Evolutionary conservation across 1,284 basidiomycete genomes (phyloP), one percentile per base, ranked within the genome.

Genomic region (Laetiporus sulphureus): DNA sequence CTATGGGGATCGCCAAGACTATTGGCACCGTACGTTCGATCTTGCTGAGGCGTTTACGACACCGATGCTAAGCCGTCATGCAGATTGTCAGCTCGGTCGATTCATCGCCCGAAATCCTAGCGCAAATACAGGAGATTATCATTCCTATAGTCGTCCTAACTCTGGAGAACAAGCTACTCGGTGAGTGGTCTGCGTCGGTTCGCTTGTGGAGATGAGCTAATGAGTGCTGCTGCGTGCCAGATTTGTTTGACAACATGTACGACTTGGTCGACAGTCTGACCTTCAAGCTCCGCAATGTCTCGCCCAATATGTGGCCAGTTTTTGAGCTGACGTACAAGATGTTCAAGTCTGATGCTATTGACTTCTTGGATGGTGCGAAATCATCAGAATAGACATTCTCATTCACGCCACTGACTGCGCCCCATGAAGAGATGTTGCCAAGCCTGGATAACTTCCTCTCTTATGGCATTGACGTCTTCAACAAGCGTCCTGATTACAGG

Each of bases 401-500:
- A 20, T 36, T 22, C 23, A 22, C 33, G 2, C 25, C 33, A 29
- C 47, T 38, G 29, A 21, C 16, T 15, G n/a, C n/a, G 10, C 13
- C 32, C 21, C 20, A n/a, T 13, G 7, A 54, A 86, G 91, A 95
- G 60, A 93, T 93, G 89, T 72, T 92, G 32, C 86, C 89, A 6
- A 82, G 86, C 3, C 65, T 95, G 42, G 90, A 93, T 68, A 95
- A 95, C 69, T 90, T 91, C 61, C 72, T 95, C 40, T 89, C 86
- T 11, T 94, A 83, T 57, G 91, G 91, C 8, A 71, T 77, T 15
- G 85, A 91, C 11, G 67, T 79, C 11, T 83, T 95, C 63, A 81
- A 83, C 54, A 58, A 73, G 24, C 80, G 79, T 38, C 62, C 75
- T 0, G 85, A 91, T 52, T 92, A 94, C 64, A 76, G 81, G 56